Percentiles rank a stretch among this genome's conserved stretches.
Evolutionary conservation across 1,284 basidiomycete genomes (phyloP).

Genomic region (Moesziomyces aphidis): DNA sequence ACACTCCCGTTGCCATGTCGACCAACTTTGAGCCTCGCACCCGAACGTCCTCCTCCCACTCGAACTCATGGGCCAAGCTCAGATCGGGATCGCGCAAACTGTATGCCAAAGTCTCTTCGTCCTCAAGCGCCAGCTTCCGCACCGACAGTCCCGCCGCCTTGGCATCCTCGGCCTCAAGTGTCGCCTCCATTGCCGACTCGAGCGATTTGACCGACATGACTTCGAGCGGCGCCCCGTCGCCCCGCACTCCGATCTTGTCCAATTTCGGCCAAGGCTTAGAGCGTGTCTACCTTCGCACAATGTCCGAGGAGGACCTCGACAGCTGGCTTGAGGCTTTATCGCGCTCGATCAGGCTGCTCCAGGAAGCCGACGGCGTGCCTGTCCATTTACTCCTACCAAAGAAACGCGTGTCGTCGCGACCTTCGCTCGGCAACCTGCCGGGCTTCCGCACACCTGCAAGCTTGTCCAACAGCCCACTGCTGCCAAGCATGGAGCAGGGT

Average conservation of each 20-base stretch:
- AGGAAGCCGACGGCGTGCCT: neutral
- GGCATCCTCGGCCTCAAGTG: constrained; percentile 6
- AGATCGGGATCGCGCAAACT: constrained; percentile 23
- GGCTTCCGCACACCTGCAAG: constrained; percentile 24
- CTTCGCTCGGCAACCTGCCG: constrained; percentile 15
- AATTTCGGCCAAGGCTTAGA: constrained; percentile 4
- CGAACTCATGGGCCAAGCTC: constrained; percentile 23
- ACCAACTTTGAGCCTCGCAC: constrained; percentile 1
- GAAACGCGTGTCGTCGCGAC: constrained; percentile 6
- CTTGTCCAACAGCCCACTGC: neutral
- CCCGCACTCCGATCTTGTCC: constrained; percentile 9
- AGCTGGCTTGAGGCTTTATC: constrained; percentile 28
- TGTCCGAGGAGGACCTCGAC: neutral
- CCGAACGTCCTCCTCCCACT: neutral
- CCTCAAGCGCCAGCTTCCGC: constrained; percentile 7
- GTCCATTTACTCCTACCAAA: constrained; percentile 1
- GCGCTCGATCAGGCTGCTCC: constrained; percentile 24
- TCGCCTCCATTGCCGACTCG: constrained; percentile 6
- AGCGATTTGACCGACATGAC: constrained; percentile 6
- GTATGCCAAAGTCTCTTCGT: constrained; percentile 11
- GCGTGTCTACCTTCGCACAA: constrained; percentile 7
- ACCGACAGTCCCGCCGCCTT: neutral
- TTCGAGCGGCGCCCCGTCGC: constrained; percentile 19
- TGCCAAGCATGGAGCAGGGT: neutral
- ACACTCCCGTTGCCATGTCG: neutral